Percentiles rank a stretch among this genome's conserved stretches.
These are phyloP conservation scores for Alternaria novae-zelandiae DNA, from an alignment of 2,329 filamentous ascomycete genomes.

Conservation along the genomic window DNA sequence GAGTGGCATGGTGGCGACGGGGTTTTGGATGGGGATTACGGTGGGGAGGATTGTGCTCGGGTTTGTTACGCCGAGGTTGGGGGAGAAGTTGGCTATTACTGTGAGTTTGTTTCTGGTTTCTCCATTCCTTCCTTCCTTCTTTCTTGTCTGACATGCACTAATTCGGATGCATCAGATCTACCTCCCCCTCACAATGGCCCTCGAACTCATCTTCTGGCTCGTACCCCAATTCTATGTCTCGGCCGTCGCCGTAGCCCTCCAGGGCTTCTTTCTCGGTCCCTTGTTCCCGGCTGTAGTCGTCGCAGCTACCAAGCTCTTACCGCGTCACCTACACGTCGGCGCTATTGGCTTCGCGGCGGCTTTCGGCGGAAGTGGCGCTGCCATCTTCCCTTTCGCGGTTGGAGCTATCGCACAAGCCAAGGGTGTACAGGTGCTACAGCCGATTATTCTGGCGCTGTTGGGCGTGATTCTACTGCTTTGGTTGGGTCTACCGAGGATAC, in stretches of 20 bases:
- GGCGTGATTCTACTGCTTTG: slow-evolving; percentile 60
- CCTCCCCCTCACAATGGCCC: slow-evolving; percentile 65
- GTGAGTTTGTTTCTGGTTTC: slow-evolving; percentile 32
- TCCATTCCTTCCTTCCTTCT: background rate
- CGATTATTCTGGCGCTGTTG: slow-evolving; percentile 63
- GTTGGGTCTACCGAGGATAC: slow-evolving; percentile 56
- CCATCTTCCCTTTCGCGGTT: slow-evolving; percentile 69
- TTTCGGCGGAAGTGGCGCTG: slow-evolving; percentile 76
- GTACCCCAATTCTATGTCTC: slow-evolving; percentile 78
- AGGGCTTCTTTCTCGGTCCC: slow-evolving; percentile 82
- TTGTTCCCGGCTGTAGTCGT: slow-evolving; percentile 79
- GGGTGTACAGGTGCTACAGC: slow-evolving; percentile 66
- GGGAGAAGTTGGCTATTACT: slow-evolving; percentile 67
- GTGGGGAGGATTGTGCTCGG: slow-evolving; percentile 74
- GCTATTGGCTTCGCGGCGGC: slow-evolving; percentile 82
- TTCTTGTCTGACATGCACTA: background rate
- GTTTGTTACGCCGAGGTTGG: slow-evolving; percentile 75
- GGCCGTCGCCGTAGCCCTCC: slow-evolving; percentile 71
- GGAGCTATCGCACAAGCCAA: slow-evolving; percentile 70
- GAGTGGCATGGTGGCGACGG: slow-evolving; percentile 76
- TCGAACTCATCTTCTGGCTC: slow-evolving; percentile 81
- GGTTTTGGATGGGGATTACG: slow-evolving; percentile 85
- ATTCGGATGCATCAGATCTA: slow-evolving; percentile 57
- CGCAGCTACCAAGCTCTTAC: slow-evolving; percentile 75
- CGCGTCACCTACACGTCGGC: slow-evolving; percentile 75